phyloP scores from a whole-genome alignment of 441 rosid species.

The Corymbia citriodora region DNA sequence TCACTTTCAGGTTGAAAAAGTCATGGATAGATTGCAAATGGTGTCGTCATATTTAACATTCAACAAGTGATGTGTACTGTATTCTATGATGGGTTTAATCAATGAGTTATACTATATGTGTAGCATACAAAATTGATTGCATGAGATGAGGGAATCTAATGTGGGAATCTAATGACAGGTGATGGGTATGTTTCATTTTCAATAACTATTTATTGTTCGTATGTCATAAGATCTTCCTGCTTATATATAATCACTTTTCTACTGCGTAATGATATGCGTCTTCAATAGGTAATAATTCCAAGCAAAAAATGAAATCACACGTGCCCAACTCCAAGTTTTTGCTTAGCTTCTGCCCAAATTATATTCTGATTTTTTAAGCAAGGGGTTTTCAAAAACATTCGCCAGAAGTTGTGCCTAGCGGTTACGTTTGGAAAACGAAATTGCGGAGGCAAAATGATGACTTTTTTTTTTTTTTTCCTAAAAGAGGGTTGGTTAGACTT shows the following conservation, averaged over 20 bases:
- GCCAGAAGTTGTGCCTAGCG: slow-evolving; percentile 13
- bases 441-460: background rate
- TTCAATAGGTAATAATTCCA: background rate
- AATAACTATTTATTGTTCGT: background rate
- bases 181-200: background rate
- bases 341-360: background rate
- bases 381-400: slow-evolving; percentile 12
- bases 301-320: background rate
- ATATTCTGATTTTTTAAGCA: background rate
- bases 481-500: slow-evolving; percentile 1
- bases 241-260: no score
- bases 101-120: background rate
- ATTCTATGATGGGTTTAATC: background rate
- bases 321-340: background rate
- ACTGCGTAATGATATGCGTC: background rate
- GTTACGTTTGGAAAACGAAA: slow-evolving; percentile 15
- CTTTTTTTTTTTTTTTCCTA: background rate
- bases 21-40: no score
- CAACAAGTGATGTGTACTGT: background rate
- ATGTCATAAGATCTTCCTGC: background rate
- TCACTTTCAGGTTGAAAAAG: no score
- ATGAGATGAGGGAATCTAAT: background rate
- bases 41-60: background rate
- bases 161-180: background rate
- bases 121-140: background rate